A percentile compares a stretch with the other conserved stretches of the same genome.
These are phyloP conservation scores for Somion occarium DNA, from an alignment of 1,284 basidiomycete species.

Conservation along the genomic window DNA sequence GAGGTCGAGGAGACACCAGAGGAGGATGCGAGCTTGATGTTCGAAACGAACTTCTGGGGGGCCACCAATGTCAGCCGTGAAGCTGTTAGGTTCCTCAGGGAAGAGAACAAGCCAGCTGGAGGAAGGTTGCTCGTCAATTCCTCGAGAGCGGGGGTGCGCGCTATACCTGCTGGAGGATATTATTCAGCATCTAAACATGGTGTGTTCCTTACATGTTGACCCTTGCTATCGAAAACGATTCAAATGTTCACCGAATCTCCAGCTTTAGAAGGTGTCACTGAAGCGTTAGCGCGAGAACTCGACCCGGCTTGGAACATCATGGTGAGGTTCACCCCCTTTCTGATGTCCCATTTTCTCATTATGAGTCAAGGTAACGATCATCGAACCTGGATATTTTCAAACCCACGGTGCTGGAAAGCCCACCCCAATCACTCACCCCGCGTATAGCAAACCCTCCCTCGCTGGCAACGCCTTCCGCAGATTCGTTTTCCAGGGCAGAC, in stretches of 20 bases:
- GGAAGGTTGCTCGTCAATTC: slow-evolving; percentile 30
- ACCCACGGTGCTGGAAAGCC: neutral
- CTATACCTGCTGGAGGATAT: slow-evolving; percentile 20
- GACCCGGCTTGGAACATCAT: slow-evolving; percentile 39
- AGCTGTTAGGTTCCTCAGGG: slow-evolving; percentile 34
- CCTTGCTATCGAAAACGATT: neutral
- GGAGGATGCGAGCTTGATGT: slow-evolving; percentile 24
- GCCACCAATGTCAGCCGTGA: slow-evolving; percentile 27
- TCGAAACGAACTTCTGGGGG: slow-evolving; percentile 37
- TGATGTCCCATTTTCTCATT: no score
- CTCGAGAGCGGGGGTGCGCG: slow-evolving; percentile 23
- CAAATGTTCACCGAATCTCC: neutral
- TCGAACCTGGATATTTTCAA: slow-evolving; percentile 8
- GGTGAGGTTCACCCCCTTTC: no score
- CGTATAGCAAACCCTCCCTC: slow-evolving; percentile 7
- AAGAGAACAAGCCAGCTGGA: slow-evolving; percentile 31
- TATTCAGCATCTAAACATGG: slow-evolving; percentile 29
- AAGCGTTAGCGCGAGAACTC: slow-evolving; percentile 28
- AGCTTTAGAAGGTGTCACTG: slow-evolving; percentile 31
- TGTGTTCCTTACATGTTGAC: slow-evolving; percentile 9
- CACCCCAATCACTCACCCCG: slow-evolving; percentile 3
- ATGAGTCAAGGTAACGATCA: no score
- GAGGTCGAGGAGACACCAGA: slow-evolving; percentile 33
- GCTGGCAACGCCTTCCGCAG: no score
- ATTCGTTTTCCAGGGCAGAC: neutral